These are phyloP conservation scores for Hura crepitans DNA, from an alignment of 441 rosid genomes.

Conservation along the genomic window DNA sequence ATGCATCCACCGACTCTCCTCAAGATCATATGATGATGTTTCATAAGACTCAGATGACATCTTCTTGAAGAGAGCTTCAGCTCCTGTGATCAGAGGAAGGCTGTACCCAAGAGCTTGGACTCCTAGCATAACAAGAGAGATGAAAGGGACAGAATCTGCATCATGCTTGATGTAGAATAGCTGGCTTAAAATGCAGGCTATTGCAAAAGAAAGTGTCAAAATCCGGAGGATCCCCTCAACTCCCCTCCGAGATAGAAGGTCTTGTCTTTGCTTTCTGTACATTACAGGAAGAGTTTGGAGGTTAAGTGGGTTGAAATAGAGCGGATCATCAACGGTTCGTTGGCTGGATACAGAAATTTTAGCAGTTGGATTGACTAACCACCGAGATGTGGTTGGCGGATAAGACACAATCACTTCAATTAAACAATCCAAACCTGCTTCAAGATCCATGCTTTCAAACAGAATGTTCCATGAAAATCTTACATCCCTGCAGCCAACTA, in stretches of 20 bases:
- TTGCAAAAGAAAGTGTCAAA: conserved; percentile 59
- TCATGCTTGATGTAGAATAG: conserved; percentile 46
- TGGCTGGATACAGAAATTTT: conserved; percentile 57
- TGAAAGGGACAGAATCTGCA: conserved; percentile 43
- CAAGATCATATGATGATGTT: conserved; percentile 45
- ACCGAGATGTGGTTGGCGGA: conserved; percentile 67
- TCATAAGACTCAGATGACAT: conserved; percentile 42
- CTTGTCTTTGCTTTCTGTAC: conserved; percentile 73
- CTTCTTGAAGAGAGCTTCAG: conserved; percentile 66
- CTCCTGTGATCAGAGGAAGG: conserved; percentile 73
- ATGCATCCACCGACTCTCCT: conserved; percentile 61
- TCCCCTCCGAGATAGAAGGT: conserved; percentile 65
- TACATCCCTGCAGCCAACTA: conserved; percentile 85
- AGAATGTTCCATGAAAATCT: conserved; percentile 65
- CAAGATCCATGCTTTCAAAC: conserved; percentile 74
- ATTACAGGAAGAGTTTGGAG: conserved; percentile 60
- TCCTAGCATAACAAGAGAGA: conserved; percentile 78
- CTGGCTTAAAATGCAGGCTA: conserved; percentile 64
- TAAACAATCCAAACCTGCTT: conserved; percentile 74
- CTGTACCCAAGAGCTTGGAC: conserved; percentile 75
- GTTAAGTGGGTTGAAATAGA: conserved; percentile 41
- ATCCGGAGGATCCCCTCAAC: conserved; percentile 70
- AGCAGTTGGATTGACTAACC: conserved; percentile 75
- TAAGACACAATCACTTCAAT: conserved; percentile 57
- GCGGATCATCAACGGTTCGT: conserved; percentile 67